Conservation (phyloP, 176 grass and related monocot genomes). For the Musa schizocarpa region DNA sequence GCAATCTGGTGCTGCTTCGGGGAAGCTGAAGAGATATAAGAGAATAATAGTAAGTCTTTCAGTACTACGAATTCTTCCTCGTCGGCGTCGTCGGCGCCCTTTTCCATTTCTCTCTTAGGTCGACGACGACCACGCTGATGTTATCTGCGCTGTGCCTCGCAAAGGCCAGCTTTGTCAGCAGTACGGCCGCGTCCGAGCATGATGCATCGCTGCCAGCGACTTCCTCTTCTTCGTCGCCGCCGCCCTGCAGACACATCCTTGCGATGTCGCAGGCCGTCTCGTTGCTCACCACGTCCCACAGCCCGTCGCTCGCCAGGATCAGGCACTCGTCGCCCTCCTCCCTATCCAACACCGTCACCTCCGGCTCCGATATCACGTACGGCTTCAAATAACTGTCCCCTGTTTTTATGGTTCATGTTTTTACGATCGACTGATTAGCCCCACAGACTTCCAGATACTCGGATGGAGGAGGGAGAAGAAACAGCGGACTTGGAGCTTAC, state of each 20-base stretch:
- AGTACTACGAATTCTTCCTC: too few relatives aligned
- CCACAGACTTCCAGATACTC: background rate
- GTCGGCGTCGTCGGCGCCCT: background rate
- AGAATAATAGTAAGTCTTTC: too few relatives aligned
- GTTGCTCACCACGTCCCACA: constrained; percentile 93
- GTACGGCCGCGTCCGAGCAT: constrained; percentile 76
- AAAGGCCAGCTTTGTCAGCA: constrained; percentile 82
- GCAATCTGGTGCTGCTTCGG: too few relatives aligned
- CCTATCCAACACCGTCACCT: constrained; percentile 71
- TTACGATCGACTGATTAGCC: background rate
- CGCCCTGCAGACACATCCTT: constrained; percentile 57
- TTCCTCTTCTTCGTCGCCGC: constrained; percentile 21
- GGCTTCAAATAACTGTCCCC: constrained; percentile 77
- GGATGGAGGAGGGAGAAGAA: background rate
- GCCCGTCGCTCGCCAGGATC: constrained; percentile 87
- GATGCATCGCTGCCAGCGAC: constrained; percentile 39
- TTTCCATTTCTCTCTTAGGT: constrained; percentile 34
- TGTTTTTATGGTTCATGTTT: constrained; percentile 8
- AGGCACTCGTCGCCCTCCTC: constrained; percentile 69
- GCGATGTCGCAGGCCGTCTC: constrained; percentile 83
- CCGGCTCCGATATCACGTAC: constrained; percentile 73
- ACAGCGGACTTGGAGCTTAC: constrained; percentile 26
- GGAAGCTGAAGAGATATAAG: too few relatives aligned
- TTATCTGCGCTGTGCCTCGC: constrained; percentile 83
- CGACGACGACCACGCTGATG: constrained; percentile 68